Evolutionary conservation across 495 filamentous ascomycete genomes (phyloP), one percentile per base, ranked within the genome.

Genomic region (Bathelium albidoporum): DNA sequence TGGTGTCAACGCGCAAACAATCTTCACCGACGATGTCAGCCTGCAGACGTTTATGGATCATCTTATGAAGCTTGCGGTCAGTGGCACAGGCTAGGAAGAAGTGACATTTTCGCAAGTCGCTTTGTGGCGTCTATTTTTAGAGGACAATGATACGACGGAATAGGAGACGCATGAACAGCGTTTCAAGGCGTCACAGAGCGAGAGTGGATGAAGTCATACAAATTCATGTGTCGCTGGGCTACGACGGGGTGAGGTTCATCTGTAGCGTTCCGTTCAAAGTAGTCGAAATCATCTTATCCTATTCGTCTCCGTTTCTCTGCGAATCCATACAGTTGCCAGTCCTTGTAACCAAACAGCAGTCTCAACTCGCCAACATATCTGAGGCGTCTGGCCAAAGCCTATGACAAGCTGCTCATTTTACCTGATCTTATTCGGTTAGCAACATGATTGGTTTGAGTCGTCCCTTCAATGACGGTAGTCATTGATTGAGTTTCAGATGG

Each of bases 21-120:
- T 99, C 68, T 99, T 99, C 76, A 99, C 95, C 1, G 95, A 99
- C 70, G 95, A 99, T 76, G 95, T 99, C 60, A 96, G 91, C 26
- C 78, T 99, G 72, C 94, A 97, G 76, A 97, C 93, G 7, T 99
- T 99, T 72, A 99, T 97, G 94, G 95, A 99, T 67, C 90, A 95
- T 79, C 77, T 99, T 73, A 99, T 99, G 95, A 99, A 99, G 90
- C 62, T 70, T 52, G 68, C 68, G 49, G 68, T 70, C 18, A 70
- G 68, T 39, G 68, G 68, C 61, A 70, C 68, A 60, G 49, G 65
- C 4, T 69, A 60, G 58, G 36, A 43, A 20, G 58, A 43, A 31
- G 58, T 11, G 14, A 18, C 32, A 36, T 22, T 36, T 60, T 60
- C 36, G 31, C 49, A 5, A 29, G 7, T 29, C 49, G 49, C 2